Evolutionary conservation across 148 eudicot genomes (phyloP), one percentile per base, ranked within the genome.

Genomic region (Amaranthus cruentus): DNA sequence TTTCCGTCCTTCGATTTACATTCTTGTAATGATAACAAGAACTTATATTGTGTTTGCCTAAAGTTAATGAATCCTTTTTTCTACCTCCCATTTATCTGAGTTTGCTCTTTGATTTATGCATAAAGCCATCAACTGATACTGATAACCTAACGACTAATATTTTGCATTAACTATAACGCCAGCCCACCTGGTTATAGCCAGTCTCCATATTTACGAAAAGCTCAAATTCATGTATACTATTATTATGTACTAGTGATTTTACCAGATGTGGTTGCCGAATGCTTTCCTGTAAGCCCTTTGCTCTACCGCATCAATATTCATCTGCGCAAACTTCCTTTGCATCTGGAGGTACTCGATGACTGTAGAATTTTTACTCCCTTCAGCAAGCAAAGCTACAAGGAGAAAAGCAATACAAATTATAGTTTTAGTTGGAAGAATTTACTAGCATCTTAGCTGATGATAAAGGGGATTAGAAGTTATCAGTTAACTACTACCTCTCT

Each of bases 301-400:
- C 18, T 70, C 67, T 3, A 51, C 72, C 59, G 75, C 66, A 18
- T 66, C 61, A 68, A 71, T 21, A 68, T 66, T 71, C 69, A 66
- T 66, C 64, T 75, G 58, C 2, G 76, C 79, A 63, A 71, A 65
- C 79, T 68, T 68, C 47, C 61, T 75, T 47, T 75, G 82, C 72
- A 75, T 75, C 76, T 80, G 75, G 59, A 80, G 55, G 46, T 71
- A 57, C n/a, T 75, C 76, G 49, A 72, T 71, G 3, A 80, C 58
- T n/a, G 73, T 15, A 4, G 73, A 62, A 2, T 68, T 62, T 62
- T 44, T 66, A 21, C 59, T 47, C 56, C 53, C 72, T 28, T 66
- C 73, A 66, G 68, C 69, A 28, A 66, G 68, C 18, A 54, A 21
- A 38, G 61, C 82, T 75, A 64, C 44, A 28, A 75, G 14, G 59